These are phyloP conservation scores for Luzula sylvatica DNA, from an alignment of 176 grass and related monocot genomes.

Conservation along the genomic window DNA sequence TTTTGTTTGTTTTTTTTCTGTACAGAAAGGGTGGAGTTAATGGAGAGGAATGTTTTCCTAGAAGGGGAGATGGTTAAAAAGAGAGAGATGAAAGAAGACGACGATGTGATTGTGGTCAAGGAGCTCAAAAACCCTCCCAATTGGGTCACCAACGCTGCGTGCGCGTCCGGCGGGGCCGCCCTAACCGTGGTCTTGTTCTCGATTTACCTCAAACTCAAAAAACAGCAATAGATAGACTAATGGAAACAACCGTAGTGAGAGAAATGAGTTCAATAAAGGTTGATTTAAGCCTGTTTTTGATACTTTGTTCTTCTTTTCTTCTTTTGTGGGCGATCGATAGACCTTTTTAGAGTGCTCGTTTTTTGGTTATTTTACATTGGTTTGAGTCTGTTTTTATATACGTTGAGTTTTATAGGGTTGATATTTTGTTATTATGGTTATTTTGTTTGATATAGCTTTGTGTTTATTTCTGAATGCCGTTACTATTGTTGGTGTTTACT, in stretches of 20 bases:
- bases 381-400: too few species aligned
- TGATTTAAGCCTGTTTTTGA: neutral
- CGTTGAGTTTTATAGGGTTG: too few species aligned
- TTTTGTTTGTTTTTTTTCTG: neutral
- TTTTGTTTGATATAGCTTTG: too few species aligned
- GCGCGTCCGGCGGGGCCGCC: neutral
- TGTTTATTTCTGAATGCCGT: too few species aligned
- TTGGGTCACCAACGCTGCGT: slow-evolving; percentile 6
- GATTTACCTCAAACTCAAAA: slow-evolving; percentile 9
- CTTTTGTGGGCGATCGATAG: too few species aligned
- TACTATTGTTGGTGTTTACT: too few species aligned
- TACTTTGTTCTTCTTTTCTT: neutral
- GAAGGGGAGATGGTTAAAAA: slow-evolving; percentile 5
- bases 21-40: slow-evolving; percentile 12
- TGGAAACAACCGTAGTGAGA: neutral
- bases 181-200: slow-evolving; percentile 1
- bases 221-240: neutral
- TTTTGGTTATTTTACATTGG: too few species aligned
- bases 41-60: slow-evolving; percentile 11
- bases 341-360: too few species aligned
- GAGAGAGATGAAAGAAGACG: neutral
- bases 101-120: slow-evolving; percentile 15
- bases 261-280: neutral
- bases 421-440: too few species aligned
- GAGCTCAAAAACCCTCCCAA: slow-evolving; percentile 13